Evolutionary conservation across 1,284 basidiomycete genomes (phyloP).

Genomic region (Tetrapyrgos nigripes): DNA sequence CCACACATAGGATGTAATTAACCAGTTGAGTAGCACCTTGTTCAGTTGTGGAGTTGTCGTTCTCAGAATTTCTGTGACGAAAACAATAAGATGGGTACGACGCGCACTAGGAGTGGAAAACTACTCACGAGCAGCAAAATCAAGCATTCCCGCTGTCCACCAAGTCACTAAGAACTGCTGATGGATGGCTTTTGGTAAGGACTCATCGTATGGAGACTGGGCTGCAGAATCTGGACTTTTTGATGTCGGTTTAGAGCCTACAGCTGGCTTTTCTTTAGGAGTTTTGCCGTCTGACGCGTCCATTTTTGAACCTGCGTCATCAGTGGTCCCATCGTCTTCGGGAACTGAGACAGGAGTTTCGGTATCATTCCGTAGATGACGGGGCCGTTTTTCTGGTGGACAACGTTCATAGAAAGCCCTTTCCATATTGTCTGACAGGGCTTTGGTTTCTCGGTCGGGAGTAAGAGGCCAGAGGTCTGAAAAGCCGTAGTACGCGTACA

Average conservation of each 20-base stretch:
- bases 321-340: neutral
- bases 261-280: neutral
- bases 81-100: neutral
- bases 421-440: conserved; percentile 50
- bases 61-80: conserved; percentile 56
- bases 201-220: conserved; percentile 54
- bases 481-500: conserved; percentile 1
- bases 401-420: conserved; percentile 54
- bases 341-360: neutral
- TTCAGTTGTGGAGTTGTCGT: conserved; percentile 69
- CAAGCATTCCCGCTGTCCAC: conserved; percentile 61
- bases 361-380: conserved; percentile 20
- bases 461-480: conserved; percentile 63
- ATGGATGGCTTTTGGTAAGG: conserved; percentile 65
- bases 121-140: conserved; percentile 57
- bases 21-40: conserved; percentile 68
- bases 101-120: neutral
- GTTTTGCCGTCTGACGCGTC: neutral
- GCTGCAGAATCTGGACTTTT: conserved; percentile 1
- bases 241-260: neutral
- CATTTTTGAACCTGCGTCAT: neutral
- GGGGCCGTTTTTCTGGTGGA: conserved; percentile 53
- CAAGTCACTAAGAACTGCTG: conserved; percentile 59
- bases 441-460: conserved; percentile 39
- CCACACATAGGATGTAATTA: conserved; percentile 58